Evolutionary conservation across 2,329 filamentous ascomycete genomes (phyloP), one percentile per base, ranked within the genome.

Genomic region (Aspergillus sp.): DNA sequence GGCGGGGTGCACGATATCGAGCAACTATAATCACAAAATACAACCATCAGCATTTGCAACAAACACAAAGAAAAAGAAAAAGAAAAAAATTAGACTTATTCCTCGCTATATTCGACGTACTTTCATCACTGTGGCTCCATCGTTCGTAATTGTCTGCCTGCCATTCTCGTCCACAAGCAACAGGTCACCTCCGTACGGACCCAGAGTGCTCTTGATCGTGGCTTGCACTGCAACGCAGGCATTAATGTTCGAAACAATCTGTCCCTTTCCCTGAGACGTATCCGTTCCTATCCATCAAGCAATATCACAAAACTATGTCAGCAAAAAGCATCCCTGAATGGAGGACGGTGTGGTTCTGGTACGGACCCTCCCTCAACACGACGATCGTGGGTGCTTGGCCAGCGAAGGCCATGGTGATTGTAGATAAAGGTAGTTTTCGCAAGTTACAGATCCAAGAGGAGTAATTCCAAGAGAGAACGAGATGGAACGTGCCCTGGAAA

Each of bases 61-160:
- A 19, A 19, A 19, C 19, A 19, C 19, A 19, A 19, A 19, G 19
- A 19, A 19, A 19, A 19, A 19, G 19, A 19, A 19, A 19, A 19
- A 19, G 19, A 19, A 19, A 19, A 2, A 19, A 19, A 19, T 19
- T 19, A 19, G 19, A 19, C 19, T 19, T 19, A 19, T 19, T 19
- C 19, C 19, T 19, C 19, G 19, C 19, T 19, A 19, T 19, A 19
- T 19, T 19, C 19, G 19, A 51, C 70, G 58, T 68, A 88, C 87
- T 83, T 96, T 97, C 93, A 98, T 98, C 52, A 97, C 93, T 43
- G 93, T 98, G 42, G 93, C 93, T 65, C 93, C 93, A 74, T 98
- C 93, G 73, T 98, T 98, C 60, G 93, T 98, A 67, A 98, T 97
- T 46, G 93, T 98, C 74, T 96, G 89, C 70, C 75, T 84, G 69